Conservation (phyloP, 169 alveolate species). For the Besnoitia besnoiti region DNA sequence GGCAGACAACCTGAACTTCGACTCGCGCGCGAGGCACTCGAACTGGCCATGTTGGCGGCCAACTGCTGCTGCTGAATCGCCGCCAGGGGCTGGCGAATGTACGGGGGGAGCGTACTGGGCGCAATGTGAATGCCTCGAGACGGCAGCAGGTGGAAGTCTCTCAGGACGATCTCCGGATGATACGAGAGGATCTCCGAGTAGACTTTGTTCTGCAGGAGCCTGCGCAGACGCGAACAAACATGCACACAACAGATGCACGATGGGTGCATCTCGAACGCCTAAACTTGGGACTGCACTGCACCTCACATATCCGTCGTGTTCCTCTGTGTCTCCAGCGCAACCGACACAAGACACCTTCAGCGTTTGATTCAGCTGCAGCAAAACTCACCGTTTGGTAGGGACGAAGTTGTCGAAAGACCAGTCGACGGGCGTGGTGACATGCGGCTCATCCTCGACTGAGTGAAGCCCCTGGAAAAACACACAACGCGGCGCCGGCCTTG, state of each 20-base stretch:
- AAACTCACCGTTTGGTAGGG: conserved; percentile 82
- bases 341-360: no score
- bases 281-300: no score
- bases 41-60: background rate
- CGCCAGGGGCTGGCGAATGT: background rate
- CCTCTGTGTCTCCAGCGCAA: no score
- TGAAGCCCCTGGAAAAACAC: conserved; percentile 76
- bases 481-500: conserved; percentile 29
- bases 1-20: background rate
- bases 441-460: conserved; percentile 87
- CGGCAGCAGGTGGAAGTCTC: conserved; percentile 65
- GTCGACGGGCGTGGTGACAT: conserved; percentile 81
- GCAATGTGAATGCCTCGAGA: conserved; percentile 43
- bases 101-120: conserved; percentile 10
- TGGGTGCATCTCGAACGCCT: no score
- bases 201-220: conserved; percentile 80
- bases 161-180: conserved; percentile 78
- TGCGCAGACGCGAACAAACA: background rate
- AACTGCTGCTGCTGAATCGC: conserved; percentile 17
- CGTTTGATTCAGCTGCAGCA: no score
- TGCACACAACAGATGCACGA: background rate
- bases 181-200: conserved; percentile 84
- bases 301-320: no score
- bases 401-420: conserved; percentile 90
- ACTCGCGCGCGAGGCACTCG: background rate